Evolutionary conservation across 345 rosid genomes (phyloP).

Genomic region (Brassica napus): Da-Ae NC_063439.1:17455501-17456000

Average conservation of each 20-base stretch:
- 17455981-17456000: constrained; percentile 91
- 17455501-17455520: no score
- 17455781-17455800: no score
- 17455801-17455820: no score
- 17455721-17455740: background rate
- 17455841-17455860: no score
- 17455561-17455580: background rate
- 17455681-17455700: background rate
- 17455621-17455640: background rate
- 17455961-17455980: constrained; percentile 45
- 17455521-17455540: background rate
- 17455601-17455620: background rate
- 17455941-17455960: background rate
- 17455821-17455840: no score
- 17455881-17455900: no score
- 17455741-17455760: no score
- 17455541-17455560: background rate
- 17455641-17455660: background rate
- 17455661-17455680: background rate
- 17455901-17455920: no score
- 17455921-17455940: no score
- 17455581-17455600: background rate
- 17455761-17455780: no score
- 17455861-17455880: no score
- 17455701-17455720: background rate